Conservation (phyloP, 805 yeast genomes). For the Danielia reshetovae region DNA sequence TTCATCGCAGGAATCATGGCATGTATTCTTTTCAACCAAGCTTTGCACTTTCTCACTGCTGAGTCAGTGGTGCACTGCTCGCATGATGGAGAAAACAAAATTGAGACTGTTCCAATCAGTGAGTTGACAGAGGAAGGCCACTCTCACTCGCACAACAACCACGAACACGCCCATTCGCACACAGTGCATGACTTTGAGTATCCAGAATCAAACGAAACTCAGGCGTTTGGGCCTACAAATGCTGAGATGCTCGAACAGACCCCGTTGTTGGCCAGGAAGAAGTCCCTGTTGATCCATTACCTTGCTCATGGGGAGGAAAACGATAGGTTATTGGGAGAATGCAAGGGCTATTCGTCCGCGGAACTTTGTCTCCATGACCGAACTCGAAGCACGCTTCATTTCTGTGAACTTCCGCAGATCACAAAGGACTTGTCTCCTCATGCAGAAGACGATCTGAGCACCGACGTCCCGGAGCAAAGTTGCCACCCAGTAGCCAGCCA, state of each 20-base stretch:
- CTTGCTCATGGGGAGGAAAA: conserved; percentile 20
- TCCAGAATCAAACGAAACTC: background rate
- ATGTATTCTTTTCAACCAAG: conserved; percentile 56
- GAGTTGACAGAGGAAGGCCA: conserved; percentile 6
- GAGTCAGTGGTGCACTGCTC: conserved; percentile 84
- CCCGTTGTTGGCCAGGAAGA: conserved; percentile 12
- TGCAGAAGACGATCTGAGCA: conserved; percentile 5
- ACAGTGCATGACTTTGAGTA: background rate
- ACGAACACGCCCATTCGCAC: background rate
- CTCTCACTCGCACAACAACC: background rate
- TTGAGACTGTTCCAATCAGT: conserved; percentile 13
- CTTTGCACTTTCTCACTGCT: conserved; percentile 72
- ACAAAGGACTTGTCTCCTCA: conserved; percentile 8
- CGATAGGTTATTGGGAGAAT: conserved; percentile 35
- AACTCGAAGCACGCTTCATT: conserved; percentile 26
- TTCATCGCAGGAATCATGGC: conserved; percentile 56
- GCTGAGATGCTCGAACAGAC: background rate
- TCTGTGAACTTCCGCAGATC: conserved; percentile 38
- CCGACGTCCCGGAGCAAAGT: background rate
- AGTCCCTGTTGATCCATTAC: conserved; percentile 22
- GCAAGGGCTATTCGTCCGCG: conserved; percentile 46
- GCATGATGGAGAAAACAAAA: conserved; percentile 45
- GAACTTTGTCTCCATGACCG: conserved; percentile 27
- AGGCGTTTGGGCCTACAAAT: background rate
- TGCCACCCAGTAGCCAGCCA: background rate